These are phyloP conservation scores for Tetrapisispora nanseiensis DNA, from an alignment of 805 yeast genomes.

Conservation along the genomic window DNA sequence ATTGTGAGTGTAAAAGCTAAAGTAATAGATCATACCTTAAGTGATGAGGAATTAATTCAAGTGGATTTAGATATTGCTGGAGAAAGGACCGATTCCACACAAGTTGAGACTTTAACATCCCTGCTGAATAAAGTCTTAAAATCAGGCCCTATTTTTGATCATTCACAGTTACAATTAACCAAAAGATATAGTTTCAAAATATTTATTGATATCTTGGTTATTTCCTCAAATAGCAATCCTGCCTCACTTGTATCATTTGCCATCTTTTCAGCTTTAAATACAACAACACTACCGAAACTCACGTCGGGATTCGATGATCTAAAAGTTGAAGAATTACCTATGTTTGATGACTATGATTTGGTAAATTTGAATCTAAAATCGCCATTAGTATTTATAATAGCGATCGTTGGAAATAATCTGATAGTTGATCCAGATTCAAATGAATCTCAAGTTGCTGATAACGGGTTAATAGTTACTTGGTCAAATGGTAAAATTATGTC, in stretches of 20 bases:
- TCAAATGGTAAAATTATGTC: constrained; percentile 56
- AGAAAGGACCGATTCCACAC: constrained; percentile 65
- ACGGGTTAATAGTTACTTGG: constrained; percentile 71
- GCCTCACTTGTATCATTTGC: constrained; percentile 72
- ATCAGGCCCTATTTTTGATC: constrained; percentile 34
- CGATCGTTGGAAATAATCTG: constrained; percentile 56
- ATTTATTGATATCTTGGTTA: constrained; percentile 68
- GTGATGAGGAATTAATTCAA: constrained; percentile 47
- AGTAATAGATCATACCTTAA: constrained; percentile 46
- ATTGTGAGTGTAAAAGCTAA: constrained; percentile 83
- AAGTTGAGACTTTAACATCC: constrained; percentile 54
- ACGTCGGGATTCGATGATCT: constrained; percentile 55
- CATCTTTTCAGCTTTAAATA: constrained; percentile 67
- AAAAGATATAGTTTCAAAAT: constrained; percentile 67
- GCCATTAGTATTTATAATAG: constrained; percentile 69
- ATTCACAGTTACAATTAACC: constrained; percentile 48
- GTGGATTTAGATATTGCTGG: constrained; percentile 80
- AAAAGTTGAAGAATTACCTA: constrained; percentile 79
- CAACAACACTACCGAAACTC: constrained; percentile 66
- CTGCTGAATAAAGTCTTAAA: constrained; percentile 34
- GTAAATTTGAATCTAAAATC: constrained; percentile 46
- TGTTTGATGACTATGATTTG: constrained; percentile 77
- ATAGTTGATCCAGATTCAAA: constrained; percentile 80
- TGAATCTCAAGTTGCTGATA: constrained; percentile 82
- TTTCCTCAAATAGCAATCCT: constrained; percentile 74